These are phyloP conservation scores for Murraya paniculata DNA, from an alignment of 345 rosid genomes.

Conservation along the genomic window DNA sequence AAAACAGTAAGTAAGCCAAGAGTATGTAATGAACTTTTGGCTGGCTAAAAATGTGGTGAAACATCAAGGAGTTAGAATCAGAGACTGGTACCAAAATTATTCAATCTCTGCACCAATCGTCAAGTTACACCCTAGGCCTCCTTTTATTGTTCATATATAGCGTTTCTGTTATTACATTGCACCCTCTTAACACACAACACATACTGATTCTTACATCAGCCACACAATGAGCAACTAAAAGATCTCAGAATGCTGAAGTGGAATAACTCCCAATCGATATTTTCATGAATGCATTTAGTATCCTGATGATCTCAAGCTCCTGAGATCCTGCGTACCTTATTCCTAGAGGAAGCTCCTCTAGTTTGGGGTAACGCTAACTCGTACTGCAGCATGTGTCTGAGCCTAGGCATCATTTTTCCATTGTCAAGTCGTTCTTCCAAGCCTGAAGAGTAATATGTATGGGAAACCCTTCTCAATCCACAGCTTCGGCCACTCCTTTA, in stretches of 20 bases:
- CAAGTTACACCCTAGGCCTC: no score
- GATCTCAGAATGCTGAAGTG: neutral
- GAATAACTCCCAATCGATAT: conserved; percentile 5
- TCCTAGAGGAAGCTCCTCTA: conserved; percentile 15
- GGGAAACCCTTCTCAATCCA: conserved; percentile 3
- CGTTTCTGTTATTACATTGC: no score
- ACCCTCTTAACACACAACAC: no score
- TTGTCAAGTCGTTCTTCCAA: conserved; percentile 15
- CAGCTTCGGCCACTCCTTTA: no score
- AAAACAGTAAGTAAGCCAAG: no score
- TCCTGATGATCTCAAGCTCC: conserved; percentile 11
- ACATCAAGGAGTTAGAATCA: no score
- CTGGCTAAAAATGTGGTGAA: no score
- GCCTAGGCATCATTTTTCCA: conserved; percentile 19
- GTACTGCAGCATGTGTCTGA: conserved; percentile 11
- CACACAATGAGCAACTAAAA: neutral
- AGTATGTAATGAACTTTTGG: no score
- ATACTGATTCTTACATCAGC: neutral
- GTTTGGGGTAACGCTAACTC: neutral
- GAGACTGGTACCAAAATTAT: no score
- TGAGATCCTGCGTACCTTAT: neutral
- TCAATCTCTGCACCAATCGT: no score
- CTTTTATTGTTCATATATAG: no score
- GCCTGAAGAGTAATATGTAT: neutral
- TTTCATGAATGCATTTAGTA: conserved; percentile 15